Evolutionary conservation across 768 basidiomycete genomes (phyloP), one percentile per base, ranked within the genome.

Genomic region (Melanogaster broomeanus): DNA sequence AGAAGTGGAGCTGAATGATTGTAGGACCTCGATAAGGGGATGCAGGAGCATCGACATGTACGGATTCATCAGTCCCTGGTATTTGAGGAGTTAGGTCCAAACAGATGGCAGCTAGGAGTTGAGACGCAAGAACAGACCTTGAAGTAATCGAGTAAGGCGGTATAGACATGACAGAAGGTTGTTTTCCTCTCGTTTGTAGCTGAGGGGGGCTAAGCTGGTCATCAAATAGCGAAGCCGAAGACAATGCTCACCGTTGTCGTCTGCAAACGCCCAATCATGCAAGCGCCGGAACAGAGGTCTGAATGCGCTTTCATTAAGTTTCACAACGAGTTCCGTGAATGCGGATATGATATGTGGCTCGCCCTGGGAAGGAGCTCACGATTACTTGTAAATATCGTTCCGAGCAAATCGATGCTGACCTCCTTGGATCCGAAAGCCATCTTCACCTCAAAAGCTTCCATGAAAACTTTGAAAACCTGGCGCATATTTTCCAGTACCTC

Each of bases 191-290:
- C 72, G 8, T 72, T 65, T 15, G 71, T 70, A 45, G 55, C 60
- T 64, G 22, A 39, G 18, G 46, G n/a, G 2, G 18, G 6, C 24
- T 30, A 27, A 49, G 25, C 5, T 51, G 37, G 35, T 31, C 31
- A n/a, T 43, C 56, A 51, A 21, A 34, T 3, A 15, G 4, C n/a
- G 51, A 4, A 39, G 22, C 9, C 13, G 24, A 22, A 1, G 34
- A 22, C 16, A 8, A 13, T 4, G 68, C 76, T 28, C 61, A 85
- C 84, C 69, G 22, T 63, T 61, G 25, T 78, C 79, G 51, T 75
- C 74, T 1, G 77, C 79, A 61, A 94, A 94, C 0, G 93, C 93
- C 97, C 97, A 99, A 65, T 99, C 97, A 61, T 91, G 93, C 51
- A 95, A 69, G 48, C 86, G 85, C 48, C 93, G 84, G 80, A 98